phyloP scores from a whole-genome alignment of 495 filamentous ascomycete species.

The Annulohypoxylon stygium region DNA sequence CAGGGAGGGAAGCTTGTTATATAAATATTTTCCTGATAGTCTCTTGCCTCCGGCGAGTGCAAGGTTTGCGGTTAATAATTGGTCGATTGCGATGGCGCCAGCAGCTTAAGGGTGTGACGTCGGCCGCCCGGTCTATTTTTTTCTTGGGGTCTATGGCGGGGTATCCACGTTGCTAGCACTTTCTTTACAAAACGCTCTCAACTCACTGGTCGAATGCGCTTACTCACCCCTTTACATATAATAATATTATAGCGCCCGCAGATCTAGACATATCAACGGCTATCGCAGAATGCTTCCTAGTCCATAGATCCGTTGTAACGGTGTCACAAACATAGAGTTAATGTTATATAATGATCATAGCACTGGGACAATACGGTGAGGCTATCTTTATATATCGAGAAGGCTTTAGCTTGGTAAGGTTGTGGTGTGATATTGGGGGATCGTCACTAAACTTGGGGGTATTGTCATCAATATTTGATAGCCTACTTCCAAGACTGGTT shows the following conservation, averaged over 20 bases:
- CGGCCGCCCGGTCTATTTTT: slow-evolving; percentile 17
- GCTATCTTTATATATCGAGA: background rate
- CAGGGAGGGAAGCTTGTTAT: slow-evolving; percentile 19
- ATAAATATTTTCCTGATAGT: slow-evolving; percentile 33
- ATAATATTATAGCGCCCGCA: background rate
- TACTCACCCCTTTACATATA: slow-evolving; percentile 4
- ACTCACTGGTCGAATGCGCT: slow-evolving; percentile 15
- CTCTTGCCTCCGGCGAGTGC: background rate
- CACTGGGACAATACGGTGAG: background rate
- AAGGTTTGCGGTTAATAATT: slow-evolving; percentile 15
- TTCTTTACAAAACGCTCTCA: slow-evolving; percentile 19
- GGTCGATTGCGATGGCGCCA: slow-evolving; percentile 31
- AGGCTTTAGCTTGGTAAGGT: background rate
- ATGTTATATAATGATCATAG: background rate
- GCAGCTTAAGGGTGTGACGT: slow-evolving; percentile 41
- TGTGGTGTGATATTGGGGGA: background rate
- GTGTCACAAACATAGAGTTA: background rate
- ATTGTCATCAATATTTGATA: background rate
- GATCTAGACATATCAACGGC: background rate
- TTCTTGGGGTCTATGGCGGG: slow-evolving; percentile 18
- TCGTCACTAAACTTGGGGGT: background rate
- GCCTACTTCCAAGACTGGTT: background rate
- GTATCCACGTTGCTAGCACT: slow-evolving; percentile 13
- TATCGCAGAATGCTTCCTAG: background rate
- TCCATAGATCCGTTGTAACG: background rate